phyloP scores from a whole-genome alignment of 1,284 basidiomycete genomes.

The Rhizoctonia solani region DNA sequence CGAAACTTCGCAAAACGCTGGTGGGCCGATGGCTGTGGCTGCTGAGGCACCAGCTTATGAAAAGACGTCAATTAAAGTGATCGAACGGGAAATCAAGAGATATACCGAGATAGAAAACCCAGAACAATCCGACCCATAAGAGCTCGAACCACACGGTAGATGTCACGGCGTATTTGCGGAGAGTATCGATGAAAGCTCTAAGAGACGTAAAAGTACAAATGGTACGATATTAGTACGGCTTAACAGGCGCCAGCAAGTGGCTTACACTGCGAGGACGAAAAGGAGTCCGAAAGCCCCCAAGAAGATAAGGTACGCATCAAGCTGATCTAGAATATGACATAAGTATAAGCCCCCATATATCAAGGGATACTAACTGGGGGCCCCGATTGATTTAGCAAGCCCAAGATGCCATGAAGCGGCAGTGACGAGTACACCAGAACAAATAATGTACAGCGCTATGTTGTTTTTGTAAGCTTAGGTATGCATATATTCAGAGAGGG shows the following conservation, averaged over 20 bases:
- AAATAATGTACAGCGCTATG: slow-evolving; percentile 31
- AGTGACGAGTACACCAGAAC: slow-evolving; percentile 26
- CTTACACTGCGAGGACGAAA: slow-evolving; percentile 35
- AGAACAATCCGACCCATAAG: slow-evolving; percentile 35
- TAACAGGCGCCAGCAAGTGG: neutral
- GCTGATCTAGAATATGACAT: slow-evolving; percentile 15
- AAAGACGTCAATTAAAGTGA: neutral
- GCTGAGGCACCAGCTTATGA: slow-evolving; percentile 27
- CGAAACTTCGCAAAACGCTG: neutral
- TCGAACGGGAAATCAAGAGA: too few species aligned
- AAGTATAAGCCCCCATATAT: neutral
- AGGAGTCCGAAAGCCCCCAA: slow-evolving; percentile 33
- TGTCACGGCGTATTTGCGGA: slow-evolving; percentile 35
- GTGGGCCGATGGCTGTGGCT: slow-evolving; percentile 16
- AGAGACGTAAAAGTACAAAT: too few species aligned
- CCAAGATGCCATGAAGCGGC: slow-evolving; percentile 28
- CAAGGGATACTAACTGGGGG: slow-evolving; percentile 5
- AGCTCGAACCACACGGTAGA: slow-evolving; percentile 38
- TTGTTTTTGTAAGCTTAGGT: neutral
- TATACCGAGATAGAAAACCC: slow-evolving; percentile 37
- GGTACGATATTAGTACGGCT: neutral
- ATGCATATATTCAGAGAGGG: neutral
- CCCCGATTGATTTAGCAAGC: slow-evolving; percentile 10
- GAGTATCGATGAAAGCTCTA: slow-evolving; percentile 36
- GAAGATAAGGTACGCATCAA: slow-evolving; percentile 36